Evolutionary conservation across 768 basidiomycete species (phyloP).

Genomic region (Lactarius trivialis): DNA sequence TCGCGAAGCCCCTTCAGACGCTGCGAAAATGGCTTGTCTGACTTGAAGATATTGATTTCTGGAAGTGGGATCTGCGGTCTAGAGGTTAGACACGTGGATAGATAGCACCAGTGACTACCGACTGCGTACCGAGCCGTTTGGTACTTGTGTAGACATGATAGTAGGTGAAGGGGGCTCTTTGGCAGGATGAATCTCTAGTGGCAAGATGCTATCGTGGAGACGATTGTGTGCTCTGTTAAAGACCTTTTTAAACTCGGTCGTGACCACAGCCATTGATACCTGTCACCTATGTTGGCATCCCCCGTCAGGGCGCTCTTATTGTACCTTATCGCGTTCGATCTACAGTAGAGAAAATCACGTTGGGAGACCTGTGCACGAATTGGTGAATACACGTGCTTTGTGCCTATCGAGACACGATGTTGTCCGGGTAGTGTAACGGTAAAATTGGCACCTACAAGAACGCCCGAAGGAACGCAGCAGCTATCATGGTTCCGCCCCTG

Average conservation of each 20-base stretch:
- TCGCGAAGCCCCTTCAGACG: neutral
- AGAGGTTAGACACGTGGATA: neutral
- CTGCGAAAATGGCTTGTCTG: neutral
- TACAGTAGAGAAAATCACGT: constrained; percentile 10
- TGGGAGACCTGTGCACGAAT: neutral
- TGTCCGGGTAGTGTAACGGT: neutral
- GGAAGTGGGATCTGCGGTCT: neutral
- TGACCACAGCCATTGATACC: neutral
- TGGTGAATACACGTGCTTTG: neutral
- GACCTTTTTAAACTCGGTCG: constrained; percentile 12
- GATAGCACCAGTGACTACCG: neutral
- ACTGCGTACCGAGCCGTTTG: neutral
- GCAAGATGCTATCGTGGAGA: constrained; percentile 11
- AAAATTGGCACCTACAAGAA: neutral
- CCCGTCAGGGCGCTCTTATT: neutral
- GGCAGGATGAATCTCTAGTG: neutral
- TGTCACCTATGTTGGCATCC: neutral
- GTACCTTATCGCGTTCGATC: neutral
- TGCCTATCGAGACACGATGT: neutral
- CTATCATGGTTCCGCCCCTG: neutral
- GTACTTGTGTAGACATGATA: neutral
- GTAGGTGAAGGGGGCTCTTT: neutral
- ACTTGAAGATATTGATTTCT: neutral
- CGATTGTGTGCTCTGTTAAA: constrained; percentile 13
- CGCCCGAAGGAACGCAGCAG: neutral